Conservation (phyloP, 495 filamentous ascomycete species). For the Evernia prunastri region DNA sequence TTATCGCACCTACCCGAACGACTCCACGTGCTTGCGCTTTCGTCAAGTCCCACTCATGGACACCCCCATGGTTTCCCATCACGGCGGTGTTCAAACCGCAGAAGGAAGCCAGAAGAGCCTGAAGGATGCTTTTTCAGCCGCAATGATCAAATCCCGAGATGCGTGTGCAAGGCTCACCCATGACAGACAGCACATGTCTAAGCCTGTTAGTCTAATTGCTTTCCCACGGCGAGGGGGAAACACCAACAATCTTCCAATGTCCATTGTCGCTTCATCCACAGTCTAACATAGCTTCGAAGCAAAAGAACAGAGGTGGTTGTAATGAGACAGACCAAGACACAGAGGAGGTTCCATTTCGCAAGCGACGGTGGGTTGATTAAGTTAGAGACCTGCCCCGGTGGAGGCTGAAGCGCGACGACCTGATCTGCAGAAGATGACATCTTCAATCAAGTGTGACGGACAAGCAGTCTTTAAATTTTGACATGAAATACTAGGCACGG, state of each 20-base stretch:
- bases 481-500: neutral
- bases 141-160: neutral
- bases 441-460: neutral
- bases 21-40: conserved; percentile 22
- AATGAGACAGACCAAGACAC: conserved; percentile 21
- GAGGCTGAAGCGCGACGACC: conserved; percentile 19
- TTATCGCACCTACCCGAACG: conserved; percentile 22
- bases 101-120: conserved; percentile 19
- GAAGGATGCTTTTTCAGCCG: neutral
- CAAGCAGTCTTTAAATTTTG: neutral
- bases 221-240: neutral
- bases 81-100: conserved; percentile 16
- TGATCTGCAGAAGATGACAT: conserved; percentile 13
- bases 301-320: conserved; percentile 22
- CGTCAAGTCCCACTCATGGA: conserved; percentile 34
- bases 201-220: neutral
- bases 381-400: conserved; percentile 25
- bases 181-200: conserved; percentile 18
- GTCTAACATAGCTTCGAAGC: conserved; percentile 26
- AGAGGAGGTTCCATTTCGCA: conserved; percentile 22
- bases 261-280: conserved; percentile 27
- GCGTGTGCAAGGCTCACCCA: conserved; percentile 15
- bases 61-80: conserved; percentile 28
- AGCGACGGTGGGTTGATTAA: conserved; percentile 26
- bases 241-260: conserved; percentile 31